Base-by-base conservation (phyloP, 441 rosid genomes). In the Populus hybrid region DNA sequence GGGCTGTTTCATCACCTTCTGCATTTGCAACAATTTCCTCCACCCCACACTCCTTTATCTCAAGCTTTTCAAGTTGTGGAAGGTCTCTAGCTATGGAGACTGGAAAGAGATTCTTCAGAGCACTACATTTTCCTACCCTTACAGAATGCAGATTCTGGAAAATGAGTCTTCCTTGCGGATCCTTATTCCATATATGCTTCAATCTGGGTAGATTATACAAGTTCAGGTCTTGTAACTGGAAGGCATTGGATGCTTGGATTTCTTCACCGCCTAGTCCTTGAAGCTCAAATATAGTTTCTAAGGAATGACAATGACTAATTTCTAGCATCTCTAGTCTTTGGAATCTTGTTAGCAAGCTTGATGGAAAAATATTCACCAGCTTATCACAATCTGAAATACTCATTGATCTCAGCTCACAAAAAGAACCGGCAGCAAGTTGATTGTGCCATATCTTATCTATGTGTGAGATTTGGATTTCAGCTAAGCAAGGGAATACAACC, bases 101-200 rank as follows among this genome's bases (percentile, higher is more conserved):
- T 35, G 85, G 81, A 50, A 85, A 80, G 1, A 85, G 70, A 38
- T 50, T 18, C 72, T 20, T 76, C 74, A 70, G 67, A 24, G 23
- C 23, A 2, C 18, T n/a, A 71, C 85, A 85, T 14, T 34, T 20
- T 0, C 1, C 2, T 26, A 73, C 66, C 12, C 9, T 8, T 2
- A 85, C 57, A 0, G 2, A 2, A 1, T 65, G 21, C 4, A 82
- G 75, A 38, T 78, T 70, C 10, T 36, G 69, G 32, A 79, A 82
- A 8, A 18, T 69, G 34, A 80, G 70, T 34, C 16, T 36, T 73
- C 69, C 70, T 32, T 10, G 40, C 20, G 77, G 83, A 71, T 79
- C 80, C 26, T 73, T 24, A 54, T 28, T 70, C 83, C 83, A 81
- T 11, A 83, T 11, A 50, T 42, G 73, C 77, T 69, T 84, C 76